phyloP scores from a whole-genome alignment of 805 yeast species.

The Monosporozyma solicola region DNA sequence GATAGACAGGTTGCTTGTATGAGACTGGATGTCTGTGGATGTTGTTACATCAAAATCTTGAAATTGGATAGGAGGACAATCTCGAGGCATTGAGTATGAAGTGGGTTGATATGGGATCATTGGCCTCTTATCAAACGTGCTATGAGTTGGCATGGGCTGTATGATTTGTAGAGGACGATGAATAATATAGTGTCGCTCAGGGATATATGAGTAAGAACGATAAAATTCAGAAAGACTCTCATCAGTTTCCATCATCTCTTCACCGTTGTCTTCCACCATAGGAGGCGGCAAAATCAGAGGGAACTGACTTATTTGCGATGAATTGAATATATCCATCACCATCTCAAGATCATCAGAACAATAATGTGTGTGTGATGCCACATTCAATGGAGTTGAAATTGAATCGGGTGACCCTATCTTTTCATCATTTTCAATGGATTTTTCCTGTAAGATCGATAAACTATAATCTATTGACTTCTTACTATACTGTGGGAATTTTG shows the following conservation, averaged over 20 bases:
- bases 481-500: neutral
- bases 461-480: neutral
- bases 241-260: neutral
- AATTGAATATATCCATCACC: neutral
- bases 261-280: neutral
- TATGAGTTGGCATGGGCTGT: neutral
- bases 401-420: neutral
- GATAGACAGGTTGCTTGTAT: neutral
- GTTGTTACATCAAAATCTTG: neutral
- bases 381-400: neutral
- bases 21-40: too few relatives aligned
- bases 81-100: neutral
- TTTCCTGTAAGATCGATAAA: neutral
- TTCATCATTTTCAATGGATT: neutral
- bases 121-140: neutral
- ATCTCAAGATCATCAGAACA: neutral
- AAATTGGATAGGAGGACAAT: neutral
- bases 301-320: neutral
- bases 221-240: neutral
- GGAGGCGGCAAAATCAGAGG: neutral
- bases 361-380: neutral
- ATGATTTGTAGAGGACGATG: neutral
- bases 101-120: neutral
- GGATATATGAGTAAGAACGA: neutral
- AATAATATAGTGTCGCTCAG: neutral